Evolutionary conservation across 2,329 filamentous ascomycete species (phyloP), one percentile per base, ranked within the genome.

Genomic region (Claviceps maximensis): DNA sequence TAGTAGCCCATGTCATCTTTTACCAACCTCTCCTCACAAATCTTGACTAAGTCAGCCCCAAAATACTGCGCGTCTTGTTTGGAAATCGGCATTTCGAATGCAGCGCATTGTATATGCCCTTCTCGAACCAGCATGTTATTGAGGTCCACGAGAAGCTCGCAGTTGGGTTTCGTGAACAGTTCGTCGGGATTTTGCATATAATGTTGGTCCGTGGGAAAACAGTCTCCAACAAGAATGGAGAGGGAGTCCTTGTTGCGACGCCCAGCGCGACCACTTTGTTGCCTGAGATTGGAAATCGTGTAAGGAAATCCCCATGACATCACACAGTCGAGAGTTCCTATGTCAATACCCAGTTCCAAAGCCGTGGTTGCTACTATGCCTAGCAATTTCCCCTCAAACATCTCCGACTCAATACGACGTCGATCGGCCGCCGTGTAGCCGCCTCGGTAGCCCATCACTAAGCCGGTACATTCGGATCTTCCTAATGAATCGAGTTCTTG

Each of bases 111-210:
- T 7, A 98, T 76, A 63, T 98, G 93, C 0, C 90, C 91, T 72
- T 97, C 93, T 0, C 93, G 75, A 6, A 96, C 85, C 4, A 97
- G 79, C 73, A 95, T 82, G 59, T 96, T 97, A 47, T 84, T 77
- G n/a, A 98, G 72, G 64, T 98, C 93, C 4, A 97, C 86, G 63
- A 93, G 89, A 2, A 97, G 73, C 65, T 89, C 86, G 58, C 84
- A 87, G 58, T 96, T 95, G 0, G 90, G 89, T 61, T 88, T 88
- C 0, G 87, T 93, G 68, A 97, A 91, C 25, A 98, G 84, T 66
- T 95, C 89, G 56, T 93, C 85, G 0, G 93, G 93, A 58, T 97
- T 95, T 56, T 87, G 82, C 93, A 98, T 98, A 67, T 94, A 98
- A 64, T 94, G 83, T 64, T 98, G 93, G 65, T 98, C 93, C 0